phyloP scores from a whole-genome alignment of 2,329 filamentous ascomycete species.

The Zelopaecilomyces penicillatus region DNA sequence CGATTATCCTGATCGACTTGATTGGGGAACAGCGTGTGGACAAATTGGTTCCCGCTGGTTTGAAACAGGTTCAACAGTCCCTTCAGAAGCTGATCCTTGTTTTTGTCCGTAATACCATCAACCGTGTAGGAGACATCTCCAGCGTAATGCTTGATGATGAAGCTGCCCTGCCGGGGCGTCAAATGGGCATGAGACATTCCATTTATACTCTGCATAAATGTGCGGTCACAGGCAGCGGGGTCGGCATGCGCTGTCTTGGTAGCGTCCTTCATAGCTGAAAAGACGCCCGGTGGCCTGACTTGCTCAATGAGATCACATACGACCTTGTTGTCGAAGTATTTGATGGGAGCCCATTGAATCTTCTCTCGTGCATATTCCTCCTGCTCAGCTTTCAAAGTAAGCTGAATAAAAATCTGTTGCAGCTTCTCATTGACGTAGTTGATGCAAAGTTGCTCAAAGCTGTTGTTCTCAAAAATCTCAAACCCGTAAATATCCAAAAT shows the following conservation, averaged over 20 bases:
- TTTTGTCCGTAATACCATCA: constrained; percentile 98
- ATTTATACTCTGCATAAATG: constrained; percentile 89
- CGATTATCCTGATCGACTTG: constrained; percentile 95
- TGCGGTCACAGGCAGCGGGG: constrained; percentile 85
- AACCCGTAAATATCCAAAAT: constrained; percentile 99
- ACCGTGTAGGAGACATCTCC: constrained; percentile 93
- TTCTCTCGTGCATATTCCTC: constrained; percentile 94
- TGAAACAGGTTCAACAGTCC: constrained; percentile 83
- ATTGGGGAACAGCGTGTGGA: constrained; percentile 83
- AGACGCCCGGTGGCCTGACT: constrained; percentile 79
- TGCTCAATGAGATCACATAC: constrained; percentile 97
- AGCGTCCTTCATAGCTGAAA: constrained; percentile 93
- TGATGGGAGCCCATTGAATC: constrained; percentile 98
- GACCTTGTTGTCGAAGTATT: constrained; percentile 99
- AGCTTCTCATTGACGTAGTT: constrained; percentile 99
- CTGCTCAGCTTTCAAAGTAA: constrained; percentile 93
- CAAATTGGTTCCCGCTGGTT: constrained; percentile 73
- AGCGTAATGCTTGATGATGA: constrained; percentile 98
- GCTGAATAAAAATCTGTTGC: constrained; percentile 97
- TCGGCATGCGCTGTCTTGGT: constrained; percentile 98
- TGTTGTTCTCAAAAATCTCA: constrained; percentile 98
- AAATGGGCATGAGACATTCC: constrained; percentile 88
- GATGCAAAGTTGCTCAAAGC: constrained; percentile 97
- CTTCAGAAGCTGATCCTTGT: constrained; percentile 95
- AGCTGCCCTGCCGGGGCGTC: constrained; percentile 84